Evolutionary conservation across 495 filamentous ascomycete genomes (phyloP).

Genomic region (Haplographium delicatum): DNA sequence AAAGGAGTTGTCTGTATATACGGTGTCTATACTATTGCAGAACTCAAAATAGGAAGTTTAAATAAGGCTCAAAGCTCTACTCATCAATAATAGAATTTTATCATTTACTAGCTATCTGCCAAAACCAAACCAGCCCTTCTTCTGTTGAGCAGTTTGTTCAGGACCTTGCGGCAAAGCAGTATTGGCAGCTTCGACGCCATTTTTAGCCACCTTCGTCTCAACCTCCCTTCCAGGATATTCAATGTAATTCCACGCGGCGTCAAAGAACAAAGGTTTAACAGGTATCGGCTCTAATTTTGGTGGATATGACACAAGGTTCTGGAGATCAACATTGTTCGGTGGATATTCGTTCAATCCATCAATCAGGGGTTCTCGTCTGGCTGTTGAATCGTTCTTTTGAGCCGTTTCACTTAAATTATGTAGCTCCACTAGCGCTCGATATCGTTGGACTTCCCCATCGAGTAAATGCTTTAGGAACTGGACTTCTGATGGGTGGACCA

Average conservation of each 20-base stretch:
- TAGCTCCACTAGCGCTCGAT: constrained; percentile 78
- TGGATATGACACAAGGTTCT: constrained; percentile 80
- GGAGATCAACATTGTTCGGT: constrained; percentile 55
- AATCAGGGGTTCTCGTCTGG: constrained; percentile 45
- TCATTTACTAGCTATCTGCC: constrained; percentile 52
- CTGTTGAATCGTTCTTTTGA: constrained; percentile 7
- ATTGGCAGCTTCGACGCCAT: constrained; percentile 23
- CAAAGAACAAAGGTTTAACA: constrained; percentile 93
- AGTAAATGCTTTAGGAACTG: constrained; percentile 55
- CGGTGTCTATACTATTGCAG: no score
- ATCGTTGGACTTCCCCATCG: constrained; percentile 62
- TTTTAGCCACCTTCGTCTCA: constrained; percentile 7
- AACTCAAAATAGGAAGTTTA: no score
- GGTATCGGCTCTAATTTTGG: constrained; percentile 77
- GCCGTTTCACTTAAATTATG: constrained; percentile 47
- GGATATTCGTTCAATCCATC: constrained; percentile 73
- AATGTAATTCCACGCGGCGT: constrained; percentile 98
- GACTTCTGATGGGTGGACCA: constrained; percentile 52
- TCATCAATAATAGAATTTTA: no score
- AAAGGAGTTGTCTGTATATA: no score
- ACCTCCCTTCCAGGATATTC: constrained; percentile 69
- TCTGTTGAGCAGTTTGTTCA: constrained; percentile 51
- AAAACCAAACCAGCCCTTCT: constrained; percentile 87
- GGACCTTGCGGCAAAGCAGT: constrained; percentile 28
- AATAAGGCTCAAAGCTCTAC: no score